These are phyloP conservation scores for Fusarium brevicatenulatum DNA, from an alignment of 2,329 filamentous ascomycete genomes.

Conservation along the genomic window DNA sequence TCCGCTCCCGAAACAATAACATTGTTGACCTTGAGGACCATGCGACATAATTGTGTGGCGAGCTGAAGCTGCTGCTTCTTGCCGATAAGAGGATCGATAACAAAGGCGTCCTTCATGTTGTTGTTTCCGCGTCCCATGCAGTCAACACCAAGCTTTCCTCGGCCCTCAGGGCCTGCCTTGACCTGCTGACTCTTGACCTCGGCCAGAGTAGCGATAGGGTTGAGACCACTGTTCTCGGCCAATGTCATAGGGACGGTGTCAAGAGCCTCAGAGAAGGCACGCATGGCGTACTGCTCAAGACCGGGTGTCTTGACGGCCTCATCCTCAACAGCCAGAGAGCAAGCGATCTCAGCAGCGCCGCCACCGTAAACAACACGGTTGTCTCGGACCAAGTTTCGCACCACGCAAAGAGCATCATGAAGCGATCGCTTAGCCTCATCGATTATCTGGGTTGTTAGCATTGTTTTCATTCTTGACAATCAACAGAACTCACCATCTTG, in stretches of 20 bases:
- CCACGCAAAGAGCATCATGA: constrained; percentile 96
- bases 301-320: constrained; percentile 94
- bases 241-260: constrained; percentile 95
- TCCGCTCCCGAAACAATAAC: constrained; percentile 91
- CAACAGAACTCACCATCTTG: constrained; percentile 82
- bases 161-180: constrained; percentile 67
- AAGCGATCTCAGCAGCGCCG: constrained; percentile 96
- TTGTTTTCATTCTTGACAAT: background rate
- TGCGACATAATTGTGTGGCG: constrained; percentile 95
- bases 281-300: constrained; percentile 99
- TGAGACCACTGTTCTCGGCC: constrained; percentile 95
- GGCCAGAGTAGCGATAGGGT: constrained; percentile 93
- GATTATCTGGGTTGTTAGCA: constrained; percentile 75
- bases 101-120: constrained; percentile 97
- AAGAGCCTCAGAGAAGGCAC: constrained; percentile 93
- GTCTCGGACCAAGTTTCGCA: constrained; percentile 94
- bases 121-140: constrained; percentile 97
- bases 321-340: constrained; percentile 94
- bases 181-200: constrained; percentile 97
- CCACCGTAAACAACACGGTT: constrained; percentile 98
- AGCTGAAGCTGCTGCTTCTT: constrained; percentile 97
- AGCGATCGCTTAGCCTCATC: constrained; percentile 98
- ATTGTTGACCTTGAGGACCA: constrained; percentile 98
- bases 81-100: constrained; percentile 97
- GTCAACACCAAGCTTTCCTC: constrained; percentile 85